These are phyloP conservation scores for Ogataea naganishii DNA, from an alignment of 805 yeast species.

Conservation along the genomic window DNA sequence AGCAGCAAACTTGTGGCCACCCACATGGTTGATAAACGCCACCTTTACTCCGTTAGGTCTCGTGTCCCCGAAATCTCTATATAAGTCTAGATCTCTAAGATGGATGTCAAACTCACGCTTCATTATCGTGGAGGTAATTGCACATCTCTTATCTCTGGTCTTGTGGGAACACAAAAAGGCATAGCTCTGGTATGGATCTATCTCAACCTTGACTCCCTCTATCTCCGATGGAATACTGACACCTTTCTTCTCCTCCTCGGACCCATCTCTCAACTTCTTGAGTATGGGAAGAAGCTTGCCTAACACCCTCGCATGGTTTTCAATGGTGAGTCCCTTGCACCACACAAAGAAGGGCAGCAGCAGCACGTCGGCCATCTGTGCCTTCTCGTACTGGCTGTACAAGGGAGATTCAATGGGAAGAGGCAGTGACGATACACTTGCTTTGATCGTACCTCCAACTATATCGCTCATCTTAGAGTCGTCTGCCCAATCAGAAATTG, in stretches of 20 bases:
- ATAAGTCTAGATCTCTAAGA: conserved; percentile 60
- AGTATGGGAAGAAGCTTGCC: conserved; percentile 34
- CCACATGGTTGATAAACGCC: conserved; percentile 74
- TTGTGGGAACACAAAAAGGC: conserved; percentile 82
- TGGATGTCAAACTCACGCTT: conserved; percentile 68
- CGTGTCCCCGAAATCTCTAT: conserved; percentile 69
- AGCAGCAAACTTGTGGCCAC: conserved; percentile 94
- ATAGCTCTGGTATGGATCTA: conserved; percentile 33
- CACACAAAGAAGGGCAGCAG: conserved; percentile 70
- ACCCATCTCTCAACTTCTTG: conserved; percentile 12
- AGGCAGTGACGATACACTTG: conserved; percentile 39
- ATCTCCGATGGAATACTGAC: conserved; percentile 11
- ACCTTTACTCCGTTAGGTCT: conserved; percentile 71
- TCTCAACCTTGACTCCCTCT: conserved; percentile 26
- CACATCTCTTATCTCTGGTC: conserved; percentile 90
- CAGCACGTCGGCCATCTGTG: conserved; percentile 48
- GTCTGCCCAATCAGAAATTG: conserved; percentile 16
- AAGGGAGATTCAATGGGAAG: conserved; percentile 38
- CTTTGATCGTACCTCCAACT: conserved; percentile 31
- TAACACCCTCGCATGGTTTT: conserved; percentile 36
- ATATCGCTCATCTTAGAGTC: conserved; percentile 13
- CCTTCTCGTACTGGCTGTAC: conserved; percentile 30
- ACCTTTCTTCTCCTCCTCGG: conserved; percentile 13
- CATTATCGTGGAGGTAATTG: conserved; percentile 87
- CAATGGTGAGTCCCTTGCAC: conserved; percentile 41